Evolutionary conservation across 208 protist species (phyloP).

Genomic region (Acanthamoeba sp.): DNA sequence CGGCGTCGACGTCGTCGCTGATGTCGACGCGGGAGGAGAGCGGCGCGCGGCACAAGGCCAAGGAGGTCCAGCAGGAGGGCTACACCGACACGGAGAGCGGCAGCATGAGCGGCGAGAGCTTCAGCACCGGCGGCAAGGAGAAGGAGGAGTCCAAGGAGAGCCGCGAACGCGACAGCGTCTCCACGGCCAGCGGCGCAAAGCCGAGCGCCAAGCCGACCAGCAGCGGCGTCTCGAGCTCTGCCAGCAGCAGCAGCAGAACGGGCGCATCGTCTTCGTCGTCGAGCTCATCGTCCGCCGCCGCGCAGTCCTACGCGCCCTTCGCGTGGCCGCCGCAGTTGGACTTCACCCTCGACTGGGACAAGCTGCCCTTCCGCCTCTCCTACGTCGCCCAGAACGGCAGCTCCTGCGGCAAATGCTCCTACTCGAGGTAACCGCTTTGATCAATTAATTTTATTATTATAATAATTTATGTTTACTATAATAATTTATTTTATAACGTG

Average conservation of each 20-base stretch:
- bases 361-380: constrained; percentile 35
- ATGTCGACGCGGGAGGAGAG: neutral
- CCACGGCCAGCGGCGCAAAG: neutral
- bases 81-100: constrained; percentile 2
- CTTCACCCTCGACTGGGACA: constrained; percentile 2
- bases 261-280: neutral
- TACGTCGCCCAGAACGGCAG: neutral
- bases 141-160: constrained; percentile 13
- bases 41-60: neutral
- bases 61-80: neutral
- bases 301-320: neutral
- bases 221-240: no score
- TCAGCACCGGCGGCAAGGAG: constrained; percentile 17
- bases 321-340: constrained; percentile 7
- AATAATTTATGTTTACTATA: no score
- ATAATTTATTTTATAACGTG: no score
- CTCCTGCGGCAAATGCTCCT: constrained; percentile 27
- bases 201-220: neutral
- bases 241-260: neutral
- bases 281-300: neutral
- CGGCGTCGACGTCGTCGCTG: neutral
- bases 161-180: neutral
- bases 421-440: neutral
- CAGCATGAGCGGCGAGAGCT: neutral
- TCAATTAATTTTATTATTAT: no score